Percentiles rank a stretch among this genome's conserved stretches.
Evolutionary conservation across 148 eudicot species (phyloP).

Genomic region (Persicaria tinctoria): DNA sequence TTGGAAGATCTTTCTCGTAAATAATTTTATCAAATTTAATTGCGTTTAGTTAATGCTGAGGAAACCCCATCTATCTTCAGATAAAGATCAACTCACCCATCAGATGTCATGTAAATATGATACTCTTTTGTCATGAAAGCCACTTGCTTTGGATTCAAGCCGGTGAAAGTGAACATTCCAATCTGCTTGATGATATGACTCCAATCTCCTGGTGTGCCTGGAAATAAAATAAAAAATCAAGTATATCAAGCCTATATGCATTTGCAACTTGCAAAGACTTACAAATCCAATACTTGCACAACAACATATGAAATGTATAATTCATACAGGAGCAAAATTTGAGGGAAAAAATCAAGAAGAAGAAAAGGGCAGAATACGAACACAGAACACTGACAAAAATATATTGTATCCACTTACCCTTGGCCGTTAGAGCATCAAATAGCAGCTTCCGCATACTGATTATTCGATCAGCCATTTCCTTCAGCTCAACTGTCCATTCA

Average conservation of each 20-base stretch:
- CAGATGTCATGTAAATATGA: conserved; percentile 52
- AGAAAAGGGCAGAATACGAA: not conserved
- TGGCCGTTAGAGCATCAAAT: conserved; percentile 34
- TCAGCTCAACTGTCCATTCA: conserved; percentile 39
- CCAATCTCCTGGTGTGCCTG: conserved; percentile 54
- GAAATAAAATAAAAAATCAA: not conserved
- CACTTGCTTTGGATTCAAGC: conserved; percentile 42
- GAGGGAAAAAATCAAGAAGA: not conserved
- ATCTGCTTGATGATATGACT: conserved; percentile 52
- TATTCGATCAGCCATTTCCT: conserved; percentile 44
- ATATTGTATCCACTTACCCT: conserved; percentile 23
- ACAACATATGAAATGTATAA: not conserved
- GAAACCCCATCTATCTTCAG: not conserved
- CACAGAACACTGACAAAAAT: not conserved
- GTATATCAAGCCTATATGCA: not conserved
- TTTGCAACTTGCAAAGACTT: not conserved
- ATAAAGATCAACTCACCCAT: conserved; percentile 28
- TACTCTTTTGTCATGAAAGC: conserved; percentile 36
- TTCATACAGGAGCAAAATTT: not conserved
- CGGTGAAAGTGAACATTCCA: conserved; percentile 56
- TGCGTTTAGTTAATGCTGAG: not conserved
- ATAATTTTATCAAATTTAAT: not conserved
- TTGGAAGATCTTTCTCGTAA: not conserved
- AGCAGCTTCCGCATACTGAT: conserved; percentile 45
- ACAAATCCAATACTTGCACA: no score